phyloP scores from a whole-genome alignment of 768 basidiomycete species.

The Rhodocollybia butyracea region DNA sequence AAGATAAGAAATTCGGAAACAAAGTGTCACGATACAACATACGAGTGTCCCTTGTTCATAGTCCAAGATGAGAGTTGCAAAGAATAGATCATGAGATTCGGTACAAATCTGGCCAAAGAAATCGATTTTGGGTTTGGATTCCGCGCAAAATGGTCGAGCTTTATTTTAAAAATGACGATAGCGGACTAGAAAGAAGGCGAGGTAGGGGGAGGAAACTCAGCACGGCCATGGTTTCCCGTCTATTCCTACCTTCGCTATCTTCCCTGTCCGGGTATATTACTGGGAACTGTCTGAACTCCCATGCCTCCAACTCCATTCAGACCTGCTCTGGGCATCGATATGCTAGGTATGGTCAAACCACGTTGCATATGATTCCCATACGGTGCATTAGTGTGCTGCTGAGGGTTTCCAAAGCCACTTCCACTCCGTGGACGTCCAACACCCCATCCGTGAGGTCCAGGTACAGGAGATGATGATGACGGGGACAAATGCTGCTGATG shows the following conservation, averaged over 20 bases:
- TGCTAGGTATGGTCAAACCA: conserved; percentile 4
- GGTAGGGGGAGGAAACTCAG: background rate
- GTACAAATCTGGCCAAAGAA: background rate
- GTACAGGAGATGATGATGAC: conserved; percentile 11
- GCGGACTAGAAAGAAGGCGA: background rate
- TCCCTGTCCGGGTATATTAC: conserved; percentile 3
- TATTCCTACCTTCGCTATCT: background rate
- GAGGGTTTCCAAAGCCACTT: conserved; percentile 28
- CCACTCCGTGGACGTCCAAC: conserved; percentile 48
- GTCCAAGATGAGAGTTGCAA: conserved; percentile 1
- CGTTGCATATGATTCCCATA: conserved; percentile 4
- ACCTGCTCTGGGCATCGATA: conserved; percentile 6
- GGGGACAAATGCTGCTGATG: conserved; percentile 30
- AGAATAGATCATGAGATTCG: background rate
- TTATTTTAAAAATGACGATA: background rate
- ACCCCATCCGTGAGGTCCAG: conserved; percentile 18
- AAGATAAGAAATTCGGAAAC: background rate
- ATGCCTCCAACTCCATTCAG: conserved; percentile 4
- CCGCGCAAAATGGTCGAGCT: background rate
- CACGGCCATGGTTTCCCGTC: background rate
- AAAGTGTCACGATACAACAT: background rate
- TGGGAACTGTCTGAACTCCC: conserved; percentile 5
- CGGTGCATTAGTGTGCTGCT: background rate
- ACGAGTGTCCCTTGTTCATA: background rate
- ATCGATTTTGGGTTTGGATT: background rate